Percentiles rank a stretch among this genome's conserved stretches.
Conservation (phyloP, 73 alveolate species). For the Stentor coeruleus region DNA sequence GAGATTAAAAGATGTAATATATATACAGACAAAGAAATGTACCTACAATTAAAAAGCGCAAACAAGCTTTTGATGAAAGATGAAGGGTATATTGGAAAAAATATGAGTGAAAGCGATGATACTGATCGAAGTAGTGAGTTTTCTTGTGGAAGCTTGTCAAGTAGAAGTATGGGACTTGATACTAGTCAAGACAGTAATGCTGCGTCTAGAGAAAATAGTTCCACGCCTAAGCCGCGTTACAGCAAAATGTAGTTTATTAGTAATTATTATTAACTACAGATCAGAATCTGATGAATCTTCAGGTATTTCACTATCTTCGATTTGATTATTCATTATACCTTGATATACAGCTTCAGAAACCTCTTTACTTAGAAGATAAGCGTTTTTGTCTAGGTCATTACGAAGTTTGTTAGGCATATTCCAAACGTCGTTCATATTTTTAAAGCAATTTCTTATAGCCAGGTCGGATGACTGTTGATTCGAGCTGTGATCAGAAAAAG, state of each 20-base stretch:
- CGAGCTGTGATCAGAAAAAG: too few relatives aligned
- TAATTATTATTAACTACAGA: too few relatives aligned
- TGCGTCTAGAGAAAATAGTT: background rate
- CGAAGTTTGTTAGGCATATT: too few relatives aligned
- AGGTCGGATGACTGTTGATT: too few relatives aligned
- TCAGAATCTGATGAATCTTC: too few relatives aligned
- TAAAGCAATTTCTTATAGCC: too few relatives aligned
- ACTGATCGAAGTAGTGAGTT: background rate
- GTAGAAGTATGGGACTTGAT: background rate
- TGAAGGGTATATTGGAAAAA: background rate
- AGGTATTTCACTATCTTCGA: too few relatives aligned
- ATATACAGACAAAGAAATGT: background rate
- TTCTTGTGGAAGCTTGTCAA: constrained; percentile 26
- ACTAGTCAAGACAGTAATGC: background rate
- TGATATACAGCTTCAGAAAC: too few relatives aligned
- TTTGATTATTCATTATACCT: too few relatives aligned
- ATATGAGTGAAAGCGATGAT: background rate
- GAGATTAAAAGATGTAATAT: constrained; percentile 4
- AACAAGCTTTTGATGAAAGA: background rate
- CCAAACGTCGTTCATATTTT: too few relatives aligned
- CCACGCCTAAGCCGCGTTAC: background rate
- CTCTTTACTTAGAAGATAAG: too few relatives aligned
- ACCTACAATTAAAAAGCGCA: background rate
- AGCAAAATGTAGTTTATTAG: constrained; percentile 1
- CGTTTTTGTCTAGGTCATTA: too few relatives aligned